Conservation (phyloP, 129 eudicot species). For the Flaveria bidentis region DNA sequence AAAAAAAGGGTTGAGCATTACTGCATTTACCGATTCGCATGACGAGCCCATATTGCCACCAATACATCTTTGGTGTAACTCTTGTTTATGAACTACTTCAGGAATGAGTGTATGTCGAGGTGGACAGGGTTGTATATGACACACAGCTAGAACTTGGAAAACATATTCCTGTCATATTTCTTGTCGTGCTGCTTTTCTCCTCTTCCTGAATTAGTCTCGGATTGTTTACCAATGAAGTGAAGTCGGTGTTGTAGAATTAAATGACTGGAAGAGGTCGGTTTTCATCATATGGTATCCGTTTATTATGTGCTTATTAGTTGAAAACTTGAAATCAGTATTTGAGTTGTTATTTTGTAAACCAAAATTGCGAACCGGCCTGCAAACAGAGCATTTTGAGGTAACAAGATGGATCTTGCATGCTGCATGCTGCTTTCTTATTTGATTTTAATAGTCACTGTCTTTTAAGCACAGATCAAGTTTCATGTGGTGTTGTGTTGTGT, state of each 20-base stretch:
- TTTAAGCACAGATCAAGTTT: not conserved
- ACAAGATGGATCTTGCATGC: constrained; percentile 21
- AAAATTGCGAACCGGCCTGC: not conserved
- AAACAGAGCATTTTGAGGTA: not conserved
- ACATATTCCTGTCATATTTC: not conserved
- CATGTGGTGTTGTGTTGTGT: not conserved
- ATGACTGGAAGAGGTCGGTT: constrained; percentile 27
- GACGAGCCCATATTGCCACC: no score
- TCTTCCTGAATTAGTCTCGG: not conserved
- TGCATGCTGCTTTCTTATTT: not conserved
- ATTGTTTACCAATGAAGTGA: constrained; percentile 21
- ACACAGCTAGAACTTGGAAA: constrained; percentile 27
- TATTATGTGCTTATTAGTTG: constrained; percentile 31
- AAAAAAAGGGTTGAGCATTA: not conserved
- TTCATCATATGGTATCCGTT: constrained; percentile 10
- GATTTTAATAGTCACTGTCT: not conserved
- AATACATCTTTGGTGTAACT: not conserved
- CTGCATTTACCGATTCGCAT: no score
- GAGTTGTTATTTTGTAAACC: constrained; percentile 27
- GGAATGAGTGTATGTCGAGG: constrained; percentile 32
- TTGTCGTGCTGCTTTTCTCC: constrained; percentile 4
- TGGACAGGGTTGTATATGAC: constrained; percentile 26
- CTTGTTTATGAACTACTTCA: constrained; percentile 14
- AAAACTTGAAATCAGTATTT: constrained; percentile 14
- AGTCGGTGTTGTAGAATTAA: constrained; percentile 34